These are phyloP conservation scores for Somion occarium DNA, from an alignment of 1,284 basidiomycete genomes.

Conservation along the genomic window DNA sequence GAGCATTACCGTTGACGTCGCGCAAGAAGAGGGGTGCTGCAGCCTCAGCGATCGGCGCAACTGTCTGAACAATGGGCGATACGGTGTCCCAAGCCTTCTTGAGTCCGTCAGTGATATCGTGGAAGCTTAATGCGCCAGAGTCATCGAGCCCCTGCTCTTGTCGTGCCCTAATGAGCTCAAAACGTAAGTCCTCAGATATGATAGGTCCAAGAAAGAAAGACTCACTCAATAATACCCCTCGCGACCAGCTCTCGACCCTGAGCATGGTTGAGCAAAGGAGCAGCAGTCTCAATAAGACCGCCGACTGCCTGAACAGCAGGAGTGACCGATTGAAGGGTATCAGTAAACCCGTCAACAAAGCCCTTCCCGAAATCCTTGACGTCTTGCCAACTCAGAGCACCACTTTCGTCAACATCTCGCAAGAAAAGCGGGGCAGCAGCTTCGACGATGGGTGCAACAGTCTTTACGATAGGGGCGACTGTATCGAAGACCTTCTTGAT, in stretches of 20 bases:
- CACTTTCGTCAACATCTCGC: background rate
- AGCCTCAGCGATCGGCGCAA: background rate
- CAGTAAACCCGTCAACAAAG: background rate
- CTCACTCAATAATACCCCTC: background rate
- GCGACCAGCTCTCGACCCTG: background rate
- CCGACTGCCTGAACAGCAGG: background rate
- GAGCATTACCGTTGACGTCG: background rate
- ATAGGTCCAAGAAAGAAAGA: too few species aligned
- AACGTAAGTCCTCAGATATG: too few species aligned
- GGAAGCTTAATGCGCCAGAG: background rate
- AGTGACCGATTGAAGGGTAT: background rate
- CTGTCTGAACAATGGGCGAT: background rate
- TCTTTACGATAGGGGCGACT: background rate
- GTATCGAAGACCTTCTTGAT: background rate
- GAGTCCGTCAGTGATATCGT: background rate
- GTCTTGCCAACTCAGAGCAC: background rate
- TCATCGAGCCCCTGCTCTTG: background rate
- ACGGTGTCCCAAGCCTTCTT: background rate
- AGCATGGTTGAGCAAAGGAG: background rate
- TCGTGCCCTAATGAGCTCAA: too few species aligned
- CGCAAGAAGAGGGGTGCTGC: background rate
- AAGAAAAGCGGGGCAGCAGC: background rate
- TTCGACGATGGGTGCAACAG: background rate
- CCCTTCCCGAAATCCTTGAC: background rate
- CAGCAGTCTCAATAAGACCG: background rate